Percentiles rank a stretch among this genome's conserved stretches.
phyloP scores from a whole-genome alignment of 306 rosid species.

The Cajanus cajan region DNA sequence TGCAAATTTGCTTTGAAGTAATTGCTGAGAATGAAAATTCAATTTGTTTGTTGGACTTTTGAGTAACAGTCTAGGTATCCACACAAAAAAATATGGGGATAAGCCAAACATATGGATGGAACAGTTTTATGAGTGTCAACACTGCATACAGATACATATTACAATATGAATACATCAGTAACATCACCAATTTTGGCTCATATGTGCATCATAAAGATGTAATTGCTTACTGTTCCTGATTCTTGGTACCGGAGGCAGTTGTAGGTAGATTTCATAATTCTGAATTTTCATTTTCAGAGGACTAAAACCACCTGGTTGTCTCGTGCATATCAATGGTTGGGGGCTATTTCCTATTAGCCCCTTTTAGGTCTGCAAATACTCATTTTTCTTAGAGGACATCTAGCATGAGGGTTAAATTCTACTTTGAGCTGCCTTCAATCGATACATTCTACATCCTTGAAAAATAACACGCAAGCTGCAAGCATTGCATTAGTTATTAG shows the following conservation, averaged over 20 bases:
- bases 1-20: background rate
- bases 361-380: conserved; percentile 8
- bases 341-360: background rate
- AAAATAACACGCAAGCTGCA: background rate
- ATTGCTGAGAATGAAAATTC: conserved; percentile 6
- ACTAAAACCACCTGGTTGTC: background rate
- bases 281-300: background rate
- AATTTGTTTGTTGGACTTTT: background rate
- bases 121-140: background rate
- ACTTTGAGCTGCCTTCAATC: conserved; percentile 1
- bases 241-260: background rate
- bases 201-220: background rate
- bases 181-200: background rate
- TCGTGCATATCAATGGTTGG: background rate
- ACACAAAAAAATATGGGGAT: background rate
- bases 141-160: background rate
- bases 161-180: background rate
- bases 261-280: background rate
- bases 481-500: background rate
- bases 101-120: background rate
- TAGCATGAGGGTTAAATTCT: conserved; percentile 2
- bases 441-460: background rate
- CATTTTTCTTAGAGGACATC: background rate
- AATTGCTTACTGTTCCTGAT: background rate
- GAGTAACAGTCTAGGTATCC: background rate